Conservation (phyloP, 2,329 filamentous ascomycete genomes). For the Stachybotrys chlorohalonatus region DNA sequence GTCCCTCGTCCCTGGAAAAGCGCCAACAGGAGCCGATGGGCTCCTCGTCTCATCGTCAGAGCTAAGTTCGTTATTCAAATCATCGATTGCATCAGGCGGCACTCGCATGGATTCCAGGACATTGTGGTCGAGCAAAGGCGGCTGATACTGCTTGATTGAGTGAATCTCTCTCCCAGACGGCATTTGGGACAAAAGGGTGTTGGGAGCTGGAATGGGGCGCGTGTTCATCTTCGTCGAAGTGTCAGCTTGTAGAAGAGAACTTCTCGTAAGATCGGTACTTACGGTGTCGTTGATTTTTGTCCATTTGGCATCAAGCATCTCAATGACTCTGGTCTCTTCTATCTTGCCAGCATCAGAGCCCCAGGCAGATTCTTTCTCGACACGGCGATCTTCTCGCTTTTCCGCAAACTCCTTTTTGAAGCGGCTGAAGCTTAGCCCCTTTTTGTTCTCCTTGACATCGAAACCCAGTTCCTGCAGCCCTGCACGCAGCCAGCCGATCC, state of each 20-base stretch:
- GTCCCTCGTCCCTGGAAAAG: conserved; percentile 38
- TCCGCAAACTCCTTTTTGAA: conserved; percentile 69
- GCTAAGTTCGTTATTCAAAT: conserved; percentile 22
- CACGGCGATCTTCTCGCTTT: conserved; percentile 66
- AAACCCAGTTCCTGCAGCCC: conserved; percentile 69
- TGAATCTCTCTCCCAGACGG: conserved; percentile 87
- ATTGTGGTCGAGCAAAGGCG: conserved; percentile 55
- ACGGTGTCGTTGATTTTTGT: conserved; percentile 88
- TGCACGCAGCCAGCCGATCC: conserved; percentile 77
- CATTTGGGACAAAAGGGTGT: conserved; percentile 66
- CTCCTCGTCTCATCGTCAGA: conserved; percentile 27
- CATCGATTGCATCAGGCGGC: conserved; percentile 23
- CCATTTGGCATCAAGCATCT: conserved; percentile 86
- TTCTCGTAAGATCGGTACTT: conserved; percentile 22
- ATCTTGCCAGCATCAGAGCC: conserved; percentile 75
- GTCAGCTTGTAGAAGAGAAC: conserved; percentile 19
- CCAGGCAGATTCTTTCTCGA: conserved; percentile 67
- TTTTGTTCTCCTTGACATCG: conserved; percentile 40
- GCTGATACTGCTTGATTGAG: conserved; percentile 56
- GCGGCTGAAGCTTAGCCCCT: conserved; percentile 48
- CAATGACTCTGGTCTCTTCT: conserved; percentile 77
- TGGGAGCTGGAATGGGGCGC: conserved; percentile 63
- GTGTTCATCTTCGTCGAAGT: conserved; percentile 52
- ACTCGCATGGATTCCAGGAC: conserved; percentile 52
- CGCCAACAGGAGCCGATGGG: conserved; percentile 29